Base-by-base conservation (phyloP, 148 eudicot species). In the Cornus kousa region DNA sequence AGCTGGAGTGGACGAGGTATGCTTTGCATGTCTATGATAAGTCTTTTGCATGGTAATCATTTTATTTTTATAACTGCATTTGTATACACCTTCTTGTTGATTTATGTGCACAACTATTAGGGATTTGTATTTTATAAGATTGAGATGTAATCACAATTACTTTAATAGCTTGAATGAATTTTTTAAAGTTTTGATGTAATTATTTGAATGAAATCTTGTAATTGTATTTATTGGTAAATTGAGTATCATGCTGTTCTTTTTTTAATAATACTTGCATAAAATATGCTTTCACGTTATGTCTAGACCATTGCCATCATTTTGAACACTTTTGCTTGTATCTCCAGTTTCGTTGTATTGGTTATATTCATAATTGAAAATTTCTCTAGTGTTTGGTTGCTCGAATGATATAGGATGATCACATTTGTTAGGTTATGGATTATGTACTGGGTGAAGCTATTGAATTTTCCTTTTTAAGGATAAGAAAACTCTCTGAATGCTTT, bases 1-100 rank as follows among this genome's bases (percentile, higher is more conserved):
- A 81, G 79, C 90, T 83, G 99, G 99, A 68, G 81, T 85, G 67
- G 84, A 88, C 74, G 67, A 88, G 97, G 99, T 96, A 91, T 53
- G 72, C 67, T 75, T 82, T 72, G 19, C 48, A 40, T 70, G 76
- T 68, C 71, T 68, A 50, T 31, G 71, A 59, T 72, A 22, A 32
- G 76, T 81, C 31, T 67, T 80, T 22, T 48, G 1, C 43, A 24
- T 4, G 62, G 39, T 35, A 50, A 65, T 20, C 10, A 57, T 20
- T 39, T 22, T 17, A 23, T 14, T 31, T 43, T 13, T 53, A 37
- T 43, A 40, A 31, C 53, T 22, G 40, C 48, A 22, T 40, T 22
- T 11, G 50, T 37, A 43, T 50, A 19, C 64, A 72, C 60, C 64
- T 40, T 76, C 55, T 17, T 43, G 31, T 66, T 66, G 22, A 46